phyloP scores from a whole-genome alignment of 2,329 filamentous ascomycete species.

The Trichoderma oligosporum region DNA sequence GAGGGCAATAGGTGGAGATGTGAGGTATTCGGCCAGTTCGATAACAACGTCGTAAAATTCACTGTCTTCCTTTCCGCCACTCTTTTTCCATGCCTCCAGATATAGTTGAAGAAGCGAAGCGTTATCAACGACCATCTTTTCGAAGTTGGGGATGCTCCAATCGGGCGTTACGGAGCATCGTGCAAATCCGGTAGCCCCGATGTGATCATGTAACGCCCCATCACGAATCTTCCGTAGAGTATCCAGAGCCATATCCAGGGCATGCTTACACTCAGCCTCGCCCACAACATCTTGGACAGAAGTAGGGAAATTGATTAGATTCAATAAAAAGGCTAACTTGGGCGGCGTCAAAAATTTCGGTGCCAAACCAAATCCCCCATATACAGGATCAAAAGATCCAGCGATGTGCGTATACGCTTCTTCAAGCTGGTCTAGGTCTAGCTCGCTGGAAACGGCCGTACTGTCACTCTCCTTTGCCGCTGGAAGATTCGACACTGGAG shows the following conservation, averaged over 20 bases:
- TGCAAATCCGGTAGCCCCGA: slow-evolving; percentile 52
- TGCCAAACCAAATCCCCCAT: slow-evolving; percentile 75
- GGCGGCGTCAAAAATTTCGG: slow-evolving; percentile 90
- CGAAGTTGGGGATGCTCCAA: slow-evolving; percentile 94
- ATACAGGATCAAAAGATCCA: slow-evolving; percentile 70
- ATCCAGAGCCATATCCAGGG: slow-evolving; percentile 72
- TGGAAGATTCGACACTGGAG: slow-evolving; percentile 29
- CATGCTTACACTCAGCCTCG: slow-evolving; percentile 67
- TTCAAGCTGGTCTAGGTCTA: slow-evolving; percentile 88
- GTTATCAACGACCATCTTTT: slow-evolving; percentile 96
- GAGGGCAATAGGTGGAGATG: slow-evolving; percentile 63
- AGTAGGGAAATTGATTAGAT: slow-evolving; percentile 65
- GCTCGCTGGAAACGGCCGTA: slow-evolving; percentile 54
- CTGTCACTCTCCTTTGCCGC: slow-evolving; percentile 24
- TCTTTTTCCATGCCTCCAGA: slow-evolving; percentile 74
- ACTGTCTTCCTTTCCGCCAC: slow-evolving; percentile 48
- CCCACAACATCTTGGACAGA: slow-evolving; percentile 87
- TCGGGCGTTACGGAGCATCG: slow-evolving; percentile 87
- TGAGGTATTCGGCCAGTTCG: slow-evolving; percentile 84
- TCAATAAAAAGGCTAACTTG: slow-evolving; percentile 78
- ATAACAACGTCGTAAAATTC: slow-evolving; percentile 76
- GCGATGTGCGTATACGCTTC: slow-evolving; percentile 81
- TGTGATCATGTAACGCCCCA: slow-evolving; percentile 53
- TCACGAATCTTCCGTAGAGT: slow-evolving; percentile 71
- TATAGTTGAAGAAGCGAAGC: slow-evolving; percentile 79